Evolutionary conservation across 495 filamentous ascomycete genomes (phyloP).

Genomic region (Clavariopsis aquatica): DNA sequence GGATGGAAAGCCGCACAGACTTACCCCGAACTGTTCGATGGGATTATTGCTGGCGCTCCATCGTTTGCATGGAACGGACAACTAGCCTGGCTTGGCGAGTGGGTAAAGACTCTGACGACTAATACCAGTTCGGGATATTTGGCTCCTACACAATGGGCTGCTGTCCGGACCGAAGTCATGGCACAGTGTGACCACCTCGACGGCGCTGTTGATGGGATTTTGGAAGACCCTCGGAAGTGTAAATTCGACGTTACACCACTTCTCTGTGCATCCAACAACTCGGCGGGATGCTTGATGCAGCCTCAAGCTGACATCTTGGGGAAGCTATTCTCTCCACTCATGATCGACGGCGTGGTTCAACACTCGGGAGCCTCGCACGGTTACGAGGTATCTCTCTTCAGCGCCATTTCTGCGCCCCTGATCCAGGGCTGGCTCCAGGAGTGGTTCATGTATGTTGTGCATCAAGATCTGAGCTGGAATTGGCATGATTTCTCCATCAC

Average conservation of each 20-base stretch:
- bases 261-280: background rate
- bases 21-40: slow-evolving; percentile 24
- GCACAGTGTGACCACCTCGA: slow-evolving; percentile 15
- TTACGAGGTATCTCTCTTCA: background rate
- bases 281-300: background rate
- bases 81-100: background rate
- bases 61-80: background rate
- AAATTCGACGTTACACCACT: slow-evolving; percentile 1
- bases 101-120: background rate
- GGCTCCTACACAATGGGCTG: background rate
- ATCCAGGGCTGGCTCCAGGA: slow-evolving; percentile 3
- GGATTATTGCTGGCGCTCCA: slow-evolving; percentile 18
- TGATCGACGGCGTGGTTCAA: background rate
- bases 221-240: slow-evolving; percentile 15
- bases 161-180: slow-evolving; percentile 7
- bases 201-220: slow-evolving; percentile 17
- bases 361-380: slow-evolving; percentile 2
- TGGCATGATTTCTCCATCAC: background rate
- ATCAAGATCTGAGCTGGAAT: slow-evolving; percentile 7
- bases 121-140: background rate
- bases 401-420: background rate
- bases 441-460: background rate
- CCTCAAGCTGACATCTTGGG: background rate
- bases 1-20: slow-evolving; percentile 21
- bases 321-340: slow-evolving; percentile 9